These are phyloP conservation scores for Fusarium albosuccineum DNA, from an alignment of 2,329 filamentous ascomycete species.

Conservation along the genomic window DNA sequence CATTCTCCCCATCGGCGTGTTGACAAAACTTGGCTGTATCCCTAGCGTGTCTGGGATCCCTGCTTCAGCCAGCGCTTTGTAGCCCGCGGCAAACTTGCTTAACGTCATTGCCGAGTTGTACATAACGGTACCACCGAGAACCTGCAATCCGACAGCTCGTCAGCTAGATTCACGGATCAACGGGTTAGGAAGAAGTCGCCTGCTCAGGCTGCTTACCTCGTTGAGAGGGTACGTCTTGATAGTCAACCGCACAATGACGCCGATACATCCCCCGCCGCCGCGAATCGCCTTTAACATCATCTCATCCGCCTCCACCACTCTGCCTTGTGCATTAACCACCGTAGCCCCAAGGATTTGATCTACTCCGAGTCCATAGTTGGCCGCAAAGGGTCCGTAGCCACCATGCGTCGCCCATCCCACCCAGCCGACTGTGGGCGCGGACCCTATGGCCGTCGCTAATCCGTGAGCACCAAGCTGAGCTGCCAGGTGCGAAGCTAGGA, in stretches of 20 bases:
- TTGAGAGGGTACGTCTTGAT: slow-evolving; percentile 7
- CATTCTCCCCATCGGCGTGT: no score
- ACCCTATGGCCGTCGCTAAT: slow-evolving; percentile 25
- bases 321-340: neutral
- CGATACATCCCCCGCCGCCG: slow-evolving; percentile 18
- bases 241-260: slow-evolving; percentile 8
- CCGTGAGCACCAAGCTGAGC: neutral
- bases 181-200: no score
- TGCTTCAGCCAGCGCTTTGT: neutral
- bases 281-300: slow-evolving; percentile 19
- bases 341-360: slow-evolving; percentile 27
- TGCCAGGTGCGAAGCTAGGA: neutral
- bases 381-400: slow-evolving; percentile 14
- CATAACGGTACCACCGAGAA: neutral
- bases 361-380: slow-evolving; percentile 5
- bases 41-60: neutral
- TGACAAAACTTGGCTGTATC: no score
- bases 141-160: neutral
- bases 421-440: neutral
- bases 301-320: slow-evolving; percentile 10
- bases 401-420: slow-evolving; percentile 27
- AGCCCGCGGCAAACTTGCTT: slow-evolving; percentile 1
- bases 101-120: slow-evolving; percentile 2
- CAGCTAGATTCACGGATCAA: neutral
- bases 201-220: neutral